phyloP scores from a whole-genome alignment of 805 yeast species.

The Sporopachydermia lactativora region DNA sequence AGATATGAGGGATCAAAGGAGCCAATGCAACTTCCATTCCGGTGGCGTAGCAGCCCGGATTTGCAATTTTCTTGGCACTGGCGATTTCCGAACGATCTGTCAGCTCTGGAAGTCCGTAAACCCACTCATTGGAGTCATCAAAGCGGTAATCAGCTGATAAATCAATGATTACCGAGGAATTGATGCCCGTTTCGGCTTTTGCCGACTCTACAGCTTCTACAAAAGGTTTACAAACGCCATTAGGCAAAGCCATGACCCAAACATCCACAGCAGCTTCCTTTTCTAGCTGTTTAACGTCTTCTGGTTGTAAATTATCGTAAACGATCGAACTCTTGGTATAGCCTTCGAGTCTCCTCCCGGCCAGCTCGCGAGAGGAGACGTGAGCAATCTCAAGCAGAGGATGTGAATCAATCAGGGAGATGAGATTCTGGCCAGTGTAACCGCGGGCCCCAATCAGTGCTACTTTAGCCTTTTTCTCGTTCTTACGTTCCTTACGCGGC shows the following conservation, averaged over 20 bases:
- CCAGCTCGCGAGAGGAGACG: constrained; percentile 90
- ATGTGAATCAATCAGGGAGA: constrained; percentile 74
- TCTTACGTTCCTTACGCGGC: constrained; percentile 51
- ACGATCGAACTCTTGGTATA: constrained; percentile 69
- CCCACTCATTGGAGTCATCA: constrained; percentile 80
- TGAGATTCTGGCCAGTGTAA: constrained; percentile 87
- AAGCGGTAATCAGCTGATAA: constrained; percentile 94
- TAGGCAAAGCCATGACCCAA: constrained; percentile 99
- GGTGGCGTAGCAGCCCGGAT: constrained; percentile 99
- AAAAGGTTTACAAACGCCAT: constrained; percentile 73
- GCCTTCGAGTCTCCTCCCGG: constrained; percentile 76
- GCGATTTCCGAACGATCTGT: constrained; percentile 53
- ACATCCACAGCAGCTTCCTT: constrained; percentile 69
- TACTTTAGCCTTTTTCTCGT: constrained; percentile 50
- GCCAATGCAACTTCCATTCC: constrained; percentile 90
- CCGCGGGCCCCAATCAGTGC: constrained; percentile 99
- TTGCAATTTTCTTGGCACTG: constrained; percentile 68
- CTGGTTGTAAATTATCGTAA: constrained; percentile 77
- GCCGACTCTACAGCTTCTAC: constrained; percentile 25
- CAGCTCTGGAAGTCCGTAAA: constrained; percentile 91
- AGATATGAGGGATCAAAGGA: constrained; percentile 54
- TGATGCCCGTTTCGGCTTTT: constrained; percentile 34
- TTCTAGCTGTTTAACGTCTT: constrained; percentile 73
- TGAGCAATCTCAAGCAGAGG: constrained; percentile 80
- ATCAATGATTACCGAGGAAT: constrained; percentile 73